Percentiles rank a stretch among this genome's conserved stretches.
These are phyloP conservation scores for Vitis hybrid DNA, from an alignment of 177 flowering plant species.

Conservation along the genomic window DNA sequence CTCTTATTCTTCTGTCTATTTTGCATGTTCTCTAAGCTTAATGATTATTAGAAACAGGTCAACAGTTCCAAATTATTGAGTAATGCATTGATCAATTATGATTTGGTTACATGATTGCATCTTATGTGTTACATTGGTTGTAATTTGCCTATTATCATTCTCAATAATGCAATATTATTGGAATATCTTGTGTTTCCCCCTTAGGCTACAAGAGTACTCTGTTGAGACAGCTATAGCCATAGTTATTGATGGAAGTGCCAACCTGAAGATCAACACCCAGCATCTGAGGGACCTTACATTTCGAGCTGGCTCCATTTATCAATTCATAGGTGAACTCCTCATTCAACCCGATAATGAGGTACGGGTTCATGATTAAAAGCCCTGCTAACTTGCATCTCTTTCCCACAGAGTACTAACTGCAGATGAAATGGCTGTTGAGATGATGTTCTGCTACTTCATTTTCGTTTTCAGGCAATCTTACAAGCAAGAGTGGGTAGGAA, in stretches of 20 bases:
- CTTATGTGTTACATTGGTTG: not conserved
- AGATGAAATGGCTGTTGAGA: not conserved
- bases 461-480: conserved; percentile 49
- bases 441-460: not conserved
- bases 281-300: conserved; percentile 61
- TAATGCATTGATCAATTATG: not conserved
- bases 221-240: conserved; percentile 57
- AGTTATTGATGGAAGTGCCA: conserved; percentile 55
- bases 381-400: not conserved
- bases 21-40: not conserved
- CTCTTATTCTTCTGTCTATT: not conserved
- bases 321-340: conserved; percentile 83
- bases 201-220: conserved; percentile 63
- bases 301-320: conserved; percentile 68
- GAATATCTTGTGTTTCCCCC: not conserved
- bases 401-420: not conserved
- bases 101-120: not conserved
- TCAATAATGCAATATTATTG: not conserved
- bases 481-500: conserved; percentile 81
- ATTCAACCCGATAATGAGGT: conserved; percentile 59
- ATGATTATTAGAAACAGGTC: conserved; percentile 2
- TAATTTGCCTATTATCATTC: not conserved
- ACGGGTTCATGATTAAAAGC: not conserved
- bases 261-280: conserved; percentile 60
- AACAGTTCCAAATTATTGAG: conserved; percentile 1